Conservation (phyloP, 2,329 filamentous ascomycete species). For the Trichoderma harzianum region DNA sequence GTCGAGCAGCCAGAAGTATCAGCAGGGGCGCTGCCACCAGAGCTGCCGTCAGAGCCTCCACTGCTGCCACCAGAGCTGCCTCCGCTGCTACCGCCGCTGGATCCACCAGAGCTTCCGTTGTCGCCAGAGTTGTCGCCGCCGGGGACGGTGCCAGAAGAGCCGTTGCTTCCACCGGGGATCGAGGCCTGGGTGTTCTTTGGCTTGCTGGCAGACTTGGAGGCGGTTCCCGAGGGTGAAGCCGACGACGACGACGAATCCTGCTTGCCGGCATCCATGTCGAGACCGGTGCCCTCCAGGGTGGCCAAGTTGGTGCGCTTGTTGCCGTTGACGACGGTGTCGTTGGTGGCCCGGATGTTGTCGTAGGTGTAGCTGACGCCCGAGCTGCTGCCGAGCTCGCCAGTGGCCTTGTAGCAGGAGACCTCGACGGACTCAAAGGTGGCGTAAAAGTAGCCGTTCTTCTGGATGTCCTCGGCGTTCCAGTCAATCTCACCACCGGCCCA, state of each 20-base stretch:
- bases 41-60: constrained; percentile 19
- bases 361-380: constrained; percentile 73
- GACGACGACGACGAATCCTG: constrained; percentile 16
- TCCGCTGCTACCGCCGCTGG: constrained; percentile 5
- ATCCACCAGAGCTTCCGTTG: constrained; percentile 13
- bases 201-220: constrained; percentile 20
- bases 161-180: constrained; percentile 31
- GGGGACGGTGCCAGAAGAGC: constrained; percentile 27
- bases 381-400: constrained; percentile 61
- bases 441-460: constrained; percentile 84
- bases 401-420: constrained; percentile 79
- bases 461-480: constrained; percentile 76
- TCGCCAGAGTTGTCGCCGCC: constrained; percentile 6
- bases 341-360: constrained; percentile 61
- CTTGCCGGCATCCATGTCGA: constrained; percentile 58
- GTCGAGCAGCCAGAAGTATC: constrained; percentile 34
- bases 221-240: background rate
- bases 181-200: constrained; percentile 26
- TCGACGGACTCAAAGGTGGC: constrained; percentile 72
- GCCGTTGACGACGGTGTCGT: constrained; percentile 73
- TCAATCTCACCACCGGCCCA: constrained; percentile 92
- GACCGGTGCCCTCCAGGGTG: constrained; percentile 77
- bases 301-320: constrained; percentile 72
- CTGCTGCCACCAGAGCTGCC: constrained; percentile 24
- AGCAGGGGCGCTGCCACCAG: constrained; percentile 21